phyloP scores from a whole-genome alignment of 805 yeast species.

The Torulaspora gathmanii region DNA sequence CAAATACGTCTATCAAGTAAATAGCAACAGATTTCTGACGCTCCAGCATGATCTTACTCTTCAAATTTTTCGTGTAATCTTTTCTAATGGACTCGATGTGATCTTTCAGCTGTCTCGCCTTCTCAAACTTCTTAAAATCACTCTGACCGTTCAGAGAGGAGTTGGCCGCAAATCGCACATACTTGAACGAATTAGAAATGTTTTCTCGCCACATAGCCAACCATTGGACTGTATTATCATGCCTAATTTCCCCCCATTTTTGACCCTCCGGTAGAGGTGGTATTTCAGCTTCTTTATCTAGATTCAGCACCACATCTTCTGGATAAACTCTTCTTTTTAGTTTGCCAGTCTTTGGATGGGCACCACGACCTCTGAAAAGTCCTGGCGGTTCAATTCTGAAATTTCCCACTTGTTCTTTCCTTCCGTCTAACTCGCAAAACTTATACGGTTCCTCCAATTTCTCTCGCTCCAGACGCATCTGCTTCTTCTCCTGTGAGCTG shows the following conservation, averaged over 20 bases:
- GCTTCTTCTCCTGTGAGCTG: slow-evolving; percentile 70
- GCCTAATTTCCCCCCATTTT: slow-evolving; percentile 81
- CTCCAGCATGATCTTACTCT: slow-evolving; percentile 71
- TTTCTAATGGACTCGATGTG: slow-evolving; percentile 68
- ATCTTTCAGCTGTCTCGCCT: slow-evolving; percentile 76
- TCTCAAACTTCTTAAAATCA: slow-evolving; percentile 88
- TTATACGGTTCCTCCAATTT: slow-evolving; percentile 74
- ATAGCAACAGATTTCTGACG: slow-evolving; percentile 94
- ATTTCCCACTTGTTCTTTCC: slow-evolving; percentile 89
- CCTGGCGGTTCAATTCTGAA: slow-evolving; percentile 97
- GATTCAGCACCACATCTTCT: slow-evolving; percentile 81
- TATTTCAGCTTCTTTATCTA: slow-evolving; percentile 63
- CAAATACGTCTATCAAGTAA: slow-evolving; percentile 85
- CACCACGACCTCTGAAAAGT: slow-evolving; percentile 91
- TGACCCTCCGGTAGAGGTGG: slow-evolving; percentile 89
- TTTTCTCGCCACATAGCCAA: slow-evolving; percentile 97
- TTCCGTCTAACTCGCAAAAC: slow-evolving; percentile 75
- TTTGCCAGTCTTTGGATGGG: slow-evolving; percentile 94
- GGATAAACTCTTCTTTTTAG: slow-evolving; percentile 81
- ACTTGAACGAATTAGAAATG: slow-evolving; percentile 74
- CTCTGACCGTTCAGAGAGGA: slow-evolving; percentile 88
- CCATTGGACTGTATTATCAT: slow-evolving; percentile 92
- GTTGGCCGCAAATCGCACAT: slow-evolving; percentile 85
- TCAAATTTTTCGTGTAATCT: slow-evolving; percentile 67
- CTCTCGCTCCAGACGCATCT: slow-evolving; percentile 66